These are phyloP conservation scores for Colletotrichum truncatum DNA, from an alignment of 2,329 filamentous ascomycete species.

Conservation along the genomic window DNA sequence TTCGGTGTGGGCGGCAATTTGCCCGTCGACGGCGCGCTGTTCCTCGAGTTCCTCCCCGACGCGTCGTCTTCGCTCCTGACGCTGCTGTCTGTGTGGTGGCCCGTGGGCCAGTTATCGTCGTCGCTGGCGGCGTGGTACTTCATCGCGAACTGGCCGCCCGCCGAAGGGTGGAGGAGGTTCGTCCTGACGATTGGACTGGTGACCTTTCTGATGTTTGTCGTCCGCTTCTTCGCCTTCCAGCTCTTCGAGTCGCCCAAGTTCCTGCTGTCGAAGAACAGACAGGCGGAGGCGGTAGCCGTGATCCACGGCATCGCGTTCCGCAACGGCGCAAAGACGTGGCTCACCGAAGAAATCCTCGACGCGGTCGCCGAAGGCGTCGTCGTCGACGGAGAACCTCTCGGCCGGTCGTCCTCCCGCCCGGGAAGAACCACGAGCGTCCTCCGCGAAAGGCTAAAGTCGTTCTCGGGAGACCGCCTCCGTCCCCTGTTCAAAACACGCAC, in stretches of 20 bases:
- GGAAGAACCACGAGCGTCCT: slow-evolving; percentile 51
- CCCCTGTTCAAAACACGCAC: slow-evolving; percentile 70
- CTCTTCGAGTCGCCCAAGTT: slow-evolving; percentile 89
- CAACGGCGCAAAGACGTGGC: slow-evolving; percentile 76
- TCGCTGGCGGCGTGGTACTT: slow-evolving; percentile 80
- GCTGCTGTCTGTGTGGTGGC: slow-evolving; percentile 88
- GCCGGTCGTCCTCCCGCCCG: background rate
- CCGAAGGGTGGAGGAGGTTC: slow-evolving; percentile 82
- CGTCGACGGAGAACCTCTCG: background rate
- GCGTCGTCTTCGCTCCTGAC: slow-evolving; percentile 79
- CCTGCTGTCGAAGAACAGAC: slow-evolving; percentile 78
- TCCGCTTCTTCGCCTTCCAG: slow-evolving; percentile 82
- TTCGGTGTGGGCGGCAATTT: slow-evolving; percentile 80
- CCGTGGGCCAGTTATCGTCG: slow-evolving; percentile 79
- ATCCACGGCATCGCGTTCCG: slow-evolving; percentile 80
- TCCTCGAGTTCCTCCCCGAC: slow-evolving; percentile 84
- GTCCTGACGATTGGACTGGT: slow-evolving; percentile 75
- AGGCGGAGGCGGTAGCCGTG: slow-evolving; percentile 81
- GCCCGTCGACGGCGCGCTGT: slow-evolving; percentile 81
- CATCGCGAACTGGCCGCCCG: slow-evolving; percentile 72
- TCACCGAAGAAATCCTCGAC: slow-evolving; percentile 76
- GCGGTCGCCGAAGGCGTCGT: slow-evolving; percentile 54
- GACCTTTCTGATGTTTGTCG: slow-evolving; percentile 80
- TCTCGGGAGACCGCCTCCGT: slow-evolving; percentile 73
- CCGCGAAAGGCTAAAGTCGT: slow-evolving; percentile 68